Base-by-base conservation (phyloP, 768 basidiomycete genomes). In the Lentinus brumalis region DNA sequence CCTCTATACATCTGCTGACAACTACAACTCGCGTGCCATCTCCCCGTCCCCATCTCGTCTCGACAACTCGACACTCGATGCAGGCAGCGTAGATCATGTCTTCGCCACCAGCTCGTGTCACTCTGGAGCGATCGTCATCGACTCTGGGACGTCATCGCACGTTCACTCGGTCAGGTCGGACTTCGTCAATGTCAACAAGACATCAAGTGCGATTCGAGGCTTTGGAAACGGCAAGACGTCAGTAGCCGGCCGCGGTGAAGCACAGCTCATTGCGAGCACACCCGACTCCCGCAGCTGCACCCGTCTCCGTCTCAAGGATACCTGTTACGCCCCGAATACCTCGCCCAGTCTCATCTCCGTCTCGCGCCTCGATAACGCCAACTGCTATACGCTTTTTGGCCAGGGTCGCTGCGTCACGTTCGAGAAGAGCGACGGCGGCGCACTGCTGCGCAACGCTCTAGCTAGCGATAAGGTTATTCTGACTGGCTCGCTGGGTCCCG, bases 341-440 rank as follows among this genome's bases (percentile, higher is more conserved):
- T 56, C 55, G 9, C 55, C 55, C 5, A 56, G 55, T 32, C 55
- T 56, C 32, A 56, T 56, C 55, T 56, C 55, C 35, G 45, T 56
- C 31, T 56, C 55, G 42, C 45, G 55, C 42, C 44, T 56, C 31
- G 55, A 56, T 31, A 21, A 35, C 30, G 55, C 55, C 30, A 46
- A 56, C 45, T 56, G 55, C 55, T 56, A 56, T n/a, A 56, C 55
- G 55, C 55, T 56, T 29, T 56, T 56, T 18, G 55, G 55, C 46
- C 14, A 56, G 10, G 45, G 55, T n/a, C 44, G 55, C 18, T 56
- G 55, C 32, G 44, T 56, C 15, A 46, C 55, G 46, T 56, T 56
- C 31, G 45, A 56, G 45, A 46, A 35, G 8, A 18, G 21, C 16
- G 55, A 56, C n/a, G 31, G 32, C 5, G 55, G 55, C 18, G 55